These are phyloP conservation scores for Penicillium dipodomyicola DNA, from an alignment of 495 filamentous ascomycete species.

Conservation along the genomic window DNA sequence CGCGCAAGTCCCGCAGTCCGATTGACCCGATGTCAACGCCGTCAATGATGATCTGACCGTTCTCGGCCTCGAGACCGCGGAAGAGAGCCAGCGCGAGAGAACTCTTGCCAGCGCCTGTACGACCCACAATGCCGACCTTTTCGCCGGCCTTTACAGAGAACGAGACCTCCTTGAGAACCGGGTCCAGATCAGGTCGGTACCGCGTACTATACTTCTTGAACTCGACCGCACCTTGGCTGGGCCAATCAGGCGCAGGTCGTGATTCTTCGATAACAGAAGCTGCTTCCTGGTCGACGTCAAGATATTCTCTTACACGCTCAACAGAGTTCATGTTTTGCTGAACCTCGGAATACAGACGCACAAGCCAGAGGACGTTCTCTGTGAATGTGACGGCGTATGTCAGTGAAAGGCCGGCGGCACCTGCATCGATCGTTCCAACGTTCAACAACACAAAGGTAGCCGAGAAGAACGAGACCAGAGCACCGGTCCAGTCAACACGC, in stretches of 20 bases:
- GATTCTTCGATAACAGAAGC: constrained; percentile 72
- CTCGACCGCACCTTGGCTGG: constrained; percentile 77
- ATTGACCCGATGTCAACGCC: constrained; percentile 84
- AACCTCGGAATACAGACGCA: constrained; percentile 89
- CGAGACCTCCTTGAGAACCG: constrained; percentile 76
- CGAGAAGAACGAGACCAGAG: constrained; percentile 90
- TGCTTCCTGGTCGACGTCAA: constrained; percentile 95
- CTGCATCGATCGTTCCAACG: constrained; percentile 83
- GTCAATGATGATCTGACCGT: constrained; percentile 87
- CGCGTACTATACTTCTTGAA: constrained; percentile 86
- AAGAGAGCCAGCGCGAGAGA: constrained; percentile 95
- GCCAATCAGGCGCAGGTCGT: constrained; percentile 77
- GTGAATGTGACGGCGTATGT: constrained; percentile 99
- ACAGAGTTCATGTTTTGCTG: constrained; percentile 99
- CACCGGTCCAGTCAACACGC: constrained; percentile 86
- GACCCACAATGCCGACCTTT: constrained; percentile 95
- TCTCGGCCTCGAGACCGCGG: constrained; percentile 90
- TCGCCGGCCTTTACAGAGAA: constrained; percentile 85
- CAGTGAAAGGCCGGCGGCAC: constrained; percentile 89
- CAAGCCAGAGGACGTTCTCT: constrained; percentile 95
- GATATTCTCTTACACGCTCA: constrained; percentile 96
- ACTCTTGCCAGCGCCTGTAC: constrained; percentile 96
- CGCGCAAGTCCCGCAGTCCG: constrained; percentile 85
- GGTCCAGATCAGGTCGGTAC: constrained; percentile 83
- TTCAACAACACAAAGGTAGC: constrained; percentile 86